Base-by-base conservation (phyloP, 2,329 filamentous ascomycete species). In the Grosmannia serpens region DNA sequence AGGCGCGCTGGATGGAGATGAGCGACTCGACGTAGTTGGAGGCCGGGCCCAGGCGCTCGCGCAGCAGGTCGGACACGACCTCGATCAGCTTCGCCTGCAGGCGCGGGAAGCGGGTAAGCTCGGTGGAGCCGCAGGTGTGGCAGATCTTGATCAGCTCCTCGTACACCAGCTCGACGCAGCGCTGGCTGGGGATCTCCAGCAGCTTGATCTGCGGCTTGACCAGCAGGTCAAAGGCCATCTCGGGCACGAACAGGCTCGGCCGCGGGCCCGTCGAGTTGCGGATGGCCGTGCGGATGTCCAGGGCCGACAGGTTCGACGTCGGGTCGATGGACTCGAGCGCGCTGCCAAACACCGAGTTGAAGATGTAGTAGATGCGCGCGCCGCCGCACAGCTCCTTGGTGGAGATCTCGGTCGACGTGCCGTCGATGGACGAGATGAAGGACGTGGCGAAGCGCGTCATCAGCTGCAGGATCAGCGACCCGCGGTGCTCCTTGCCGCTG, bases 91-190 rank as follows among this genome's bases (percentile, higher is more conserved):
- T 97, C 56, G 86, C 94, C 74, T 99, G 94, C 57, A 99, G 78
- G 62, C 94, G 84, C 15, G 94, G 94, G 71, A 92, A 99, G 62
- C 94, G 83, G 57, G 89, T 88, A 24, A 99, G 83, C 71, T 99
- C 94, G 20, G 88, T 95, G 2, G 91, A 96, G 62, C 94, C 94
- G 73, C 94, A 99, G 1, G 94, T 99, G 71, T 99, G 94, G 74
- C 94, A 96, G 65, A 99, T 97, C 75, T 99, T 99, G 76, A 99
- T 99, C 51, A 99, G 80, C 72, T 99, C 94, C 71, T 99, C 94
- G 71, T 99, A 99, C 3, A 99, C 94, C 57, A 99, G 82, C 73
- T 99, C 94, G 55, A 99, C 94, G 68, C 94, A 99, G 66, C 94
- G 86, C 70, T 99, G 94, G 69, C 90, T 95, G 11, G 94, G 94